Conservation (phyloP, 148 eudicot genomes). For the Talinum fruticosum region DNA sequence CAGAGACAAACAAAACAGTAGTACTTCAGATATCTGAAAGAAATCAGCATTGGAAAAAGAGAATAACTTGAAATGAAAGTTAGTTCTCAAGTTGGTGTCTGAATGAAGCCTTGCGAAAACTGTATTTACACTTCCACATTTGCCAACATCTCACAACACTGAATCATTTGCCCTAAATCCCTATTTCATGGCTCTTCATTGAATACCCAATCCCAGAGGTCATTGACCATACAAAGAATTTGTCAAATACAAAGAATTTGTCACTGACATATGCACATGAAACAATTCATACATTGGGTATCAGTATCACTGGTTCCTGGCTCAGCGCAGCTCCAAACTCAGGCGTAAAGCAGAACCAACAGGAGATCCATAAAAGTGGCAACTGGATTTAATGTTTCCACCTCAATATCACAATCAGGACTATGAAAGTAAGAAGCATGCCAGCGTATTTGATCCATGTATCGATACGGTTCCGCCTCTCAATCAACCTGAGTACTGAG, state of each 20-base stretch:
- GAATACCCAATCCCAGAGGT: background rate
- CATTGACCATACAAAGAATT: constrained; percentile 3
- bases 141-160: background rate
- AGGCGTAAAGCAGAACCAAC: background rate
- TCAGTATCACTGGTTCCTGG: too few relatives aligned
- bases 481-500: constrained; percentile 69
- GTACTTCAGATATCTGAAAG: background rate
- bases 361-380: background rate
- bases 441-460: constrained; percentile 80
- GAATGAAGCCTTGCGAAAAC: background rate
- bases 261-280: background rate
- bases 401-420: constrained; percentile 67
- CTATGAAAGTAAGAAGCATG: constrained; percentile 64
- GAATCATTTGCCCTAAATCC: background rate
- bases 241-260: background rate
- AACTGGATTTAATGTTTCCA: constrained; percentile 52
- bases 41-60: background rate
- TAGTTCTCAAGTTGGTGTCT: background rate
- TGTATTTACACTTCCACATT: constrained; percentile 11
- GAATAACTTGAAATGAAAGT: background rate
- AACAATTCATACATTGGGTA: background rate
- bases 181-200: background rate
- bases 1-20: too few relatives aligned
- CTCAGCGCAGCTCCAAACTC: background rate
- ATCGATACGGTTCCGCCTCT: constrained; percentile 77